Evolutionary conservation across 805 yeast species (phyloP).

Genomic region (Candida dajiaensis): DNA sequence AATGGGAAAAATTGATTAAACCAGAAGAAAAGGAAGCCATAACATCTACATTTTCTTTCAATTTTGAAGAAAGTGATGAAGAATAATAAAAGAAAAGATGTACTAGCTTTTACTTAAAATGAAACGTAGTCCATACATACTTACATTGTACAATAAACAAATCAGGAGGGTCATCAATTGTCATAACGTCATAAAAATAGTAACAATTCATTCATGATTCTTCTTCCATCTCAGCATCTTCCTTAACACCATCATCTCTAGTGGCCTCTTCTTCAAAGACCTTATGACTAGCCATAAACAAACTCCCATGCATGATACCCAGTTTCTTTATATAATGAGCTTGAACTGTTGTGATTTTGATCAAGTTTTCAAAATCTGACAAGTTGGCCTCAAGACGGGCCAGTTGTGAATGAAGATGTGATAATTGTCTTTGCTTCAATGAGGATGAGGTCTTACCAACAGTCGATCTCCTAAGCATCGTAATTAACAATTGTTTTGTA

Average conservation of each 20-base stretch:
- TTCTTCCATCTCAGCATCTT: not conserved
- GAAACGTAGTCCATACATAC: too few relatives aligned
- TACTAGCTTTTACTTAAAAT: too few relatives aligned
- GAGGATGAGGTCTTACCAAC: slow-evolving; percentile 14
- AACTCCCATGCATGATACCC: slow-evolving; percentile 52
- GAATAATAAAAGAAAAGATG: slow-evolving; percentile 9
- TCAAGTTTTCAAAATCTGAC: slow-evolving; percentile 43
- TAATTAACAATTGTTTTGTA: too few relatives aligned
- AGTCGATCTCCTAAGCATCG: slow-evolving; percentile 18
- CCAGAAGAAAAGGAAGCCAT: slow-evolving; percentile 1
- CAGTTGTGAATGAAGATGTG: slow-evolving; percentile 46
- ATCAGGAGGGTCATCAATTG: not conserved
- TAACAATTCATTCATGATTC: not conserved
- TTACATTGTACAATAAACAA: too few relatives aligned
- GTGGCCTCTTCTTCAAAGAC: slow-evolving; percentile 24
- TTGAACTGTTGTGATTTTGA: slow-evolving; percentile 46
- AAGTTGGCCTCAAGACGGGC: slow-evolving; percentile 52
- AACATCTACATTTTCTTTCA: slow-evolving; percentile 16
- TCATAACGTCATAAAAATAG: not conserved
- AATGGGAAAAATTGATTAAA: slow-evolving; percentile 43
- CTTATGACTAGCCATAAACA: slow-evolving; percentile 30
- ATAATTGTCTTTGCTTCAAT: slow-evolving; percentile 38
- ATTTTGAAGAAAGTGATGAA: slow-evolving; percentile 22
- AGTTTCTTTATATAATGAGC: slow-evolving; percentile 45
- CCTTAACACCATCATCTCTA: slow-evolving; percentile 5